Percentiles rank a stretch among this genome's conserved stretches.
phyloP scores from a whole-genome alignment of 108 stramenopile species.

The Nitzschia putrida region DNA sequence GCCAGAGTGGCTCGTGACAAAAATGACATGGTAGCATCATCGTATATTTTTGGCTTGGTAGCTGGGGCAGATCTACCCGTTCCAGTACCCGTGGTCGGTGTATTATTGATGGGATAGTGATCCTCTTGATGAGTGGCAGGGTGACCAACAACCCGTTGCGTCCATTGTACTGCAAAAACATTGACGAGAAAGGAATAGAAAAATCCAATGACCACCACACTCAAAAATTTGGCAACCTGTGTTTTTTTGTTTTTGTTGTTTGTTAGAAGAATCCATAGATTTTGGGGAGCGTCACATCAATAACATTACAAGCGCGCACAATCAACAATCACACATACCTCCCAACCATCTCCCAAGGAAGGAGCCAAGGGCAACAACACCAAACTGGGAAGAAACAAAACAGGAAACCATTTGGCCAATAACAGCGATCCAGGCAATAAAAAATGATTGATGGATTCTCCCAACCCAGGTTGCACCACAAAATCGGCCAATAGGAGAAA shows the following conservation, averaged over 20 bases:
- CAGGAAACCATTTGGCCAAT: slow-evolving; percentile 83
- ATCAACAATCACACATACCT: too few relatives aligned
- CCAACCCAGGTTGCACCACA: slow-evolving; percentile 51
- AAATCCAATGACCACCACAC: slow-evolving; percentile 65
- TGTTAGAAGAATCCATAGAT: too few relatives aligned
- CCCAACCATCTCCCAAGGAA: slow-evolving; percentile 60
- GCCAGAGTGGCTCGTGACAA: slow-evolving; percentile 49
- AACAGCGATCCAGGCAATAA: slow-evolving; percentile 67
- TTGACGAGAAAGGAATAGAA: slow-evolving; percentile 60
- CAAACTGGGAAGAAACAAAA: slow-evolving; percentile 85
- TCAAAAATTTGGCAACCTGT: slow-evolving; percentile 65
- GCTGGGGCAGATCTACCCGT: too few relatives aligned
- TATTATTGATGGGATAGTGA: too few relatives aligned
- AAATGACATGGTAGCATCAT: slow-evolving; percentile 43
- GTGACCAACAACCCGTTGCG: too few relatives aligned
- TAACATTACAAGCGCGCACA: too few relatives aligned
- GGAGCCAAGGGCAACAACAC: slow-evolving; percentile 80
- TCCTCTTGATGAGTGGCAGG: too few relatives aligned
- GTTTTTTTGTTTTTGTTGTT: too few relatives aligned
- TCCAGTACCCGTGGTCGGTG: too few relatives aligned
- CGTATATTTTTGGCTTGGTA: slow-evolving; percentile 73
- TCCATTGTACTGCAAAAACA: slow-evolving; percentile 62
- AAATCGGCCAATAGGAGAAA: slow-evolving; percentile 53
- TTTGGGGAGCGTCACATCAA: too few relatives aligned
- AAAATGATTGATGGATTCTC: slow-evolving; percentile 48